These are phyloP conservation scores for Dendrocalamus latiflorus DNA, from an alignment of 202 grass and related monocot species.

Conservation along the genomic window DNA sequence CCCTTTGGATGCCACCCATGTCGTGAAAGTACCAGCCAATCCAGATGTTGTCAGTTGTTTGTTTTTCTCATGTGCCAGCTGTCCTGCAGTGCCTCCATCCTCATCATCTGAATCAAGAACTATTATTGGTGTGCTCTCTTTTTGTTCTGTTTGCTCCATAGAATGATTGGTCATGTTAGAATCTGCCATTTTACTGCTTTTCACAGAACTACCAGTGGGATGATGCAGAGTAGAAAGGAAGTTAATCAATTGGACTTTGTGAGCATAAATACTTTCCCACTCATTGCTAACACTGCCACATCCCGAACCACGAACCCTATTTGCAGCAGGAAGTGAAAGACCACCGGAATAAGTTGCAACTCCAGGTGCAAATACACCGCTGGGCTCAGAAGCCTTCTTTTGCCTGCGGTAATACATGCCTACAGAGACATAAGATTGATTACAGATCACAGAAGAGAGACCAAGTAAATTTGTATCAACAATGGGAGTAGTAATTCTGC, in stretches of 20 bases:
- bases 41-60: conserved; percentile 12
- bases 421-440: conserved; percentile 16
- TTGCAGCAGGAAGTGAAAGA: conserved; percentile 34
- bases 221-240: conserved; percentile 47
- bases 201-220: not conserved
- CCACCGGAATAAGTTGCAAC: conserved; percentile 20
- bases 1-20: conserved; percentile 24
- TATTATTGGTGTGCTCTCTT: conserved; percentile 39
- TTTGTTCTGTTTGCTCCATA: conserved; percentile 28
- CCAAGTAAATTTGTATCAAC: not conserved
- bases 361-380: conserved; percentile 1
- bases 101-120: too few species aligned
- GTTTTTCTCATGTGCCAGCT: conserved; percentile 16
- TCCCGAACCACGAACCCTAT: conserved; percentile 13
- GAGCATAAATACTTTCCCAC: conserved; percentile 32
- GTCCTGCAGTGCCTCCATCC: conserved; percentile 36
- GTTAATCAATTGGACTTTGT: conserved; percentile 42
- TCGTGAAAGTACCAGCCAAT: conserved; percentile 14
- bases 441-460: not conserved
- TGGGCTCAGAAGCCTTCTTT: conserved; percentile 27
- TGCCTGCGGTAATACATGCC: too few species aligned
- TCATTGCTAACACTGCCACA: conserved; percentile 58
- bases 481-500: not conserved
- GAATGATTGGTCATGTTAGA: not conserved
- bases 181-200: not conserved